A percentile compares a stretch with the other conserved stretches of the same genome.
These are phyloP conservation scores for Taiwanofungus camphoratus DNA, from an alignment of 1,284 basidiomycete genomes.

Conservation along the genomic window DNA sequence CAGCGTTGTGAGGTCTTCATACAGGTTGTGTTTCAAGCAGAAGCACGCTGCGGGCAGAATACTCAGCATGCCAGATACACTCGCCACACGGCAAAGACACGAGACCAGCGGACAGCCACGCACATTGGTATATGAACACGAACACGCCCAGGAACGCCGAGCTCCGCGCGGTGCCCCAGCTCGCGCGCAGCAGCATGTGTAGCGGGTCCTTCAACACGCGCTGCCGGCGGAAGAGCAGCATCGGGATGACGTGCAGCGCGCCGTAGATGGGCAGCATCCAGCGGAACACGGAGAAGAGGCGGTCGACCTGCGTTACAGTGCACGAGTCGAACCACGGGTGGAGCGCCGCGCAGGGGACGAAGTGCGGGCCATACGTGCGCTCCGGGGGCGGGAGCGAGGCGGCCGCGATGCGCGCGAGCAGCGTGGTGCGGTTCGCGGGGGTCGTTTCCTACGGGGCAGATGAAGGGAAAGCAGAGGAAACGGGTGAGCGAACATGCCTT, in stretches of 20 bases:
- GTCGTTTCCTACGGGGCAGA: slow-evolving; percentile 34
- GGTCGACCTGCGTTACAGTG: slow-evolving; percentile 56
- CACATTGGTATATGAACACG: slow-evolving; percentile 82
- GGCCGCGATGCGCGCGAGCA: slow-evolving; percentile 31
- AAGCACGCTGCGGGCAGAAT: slow-evolving; percentile 48
- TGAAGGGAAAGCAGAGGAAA: neutral
- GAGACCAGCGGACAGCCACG: slow-evolving; percentile 22
- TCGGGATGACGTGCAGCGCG: slow-evolving; percentile 87
- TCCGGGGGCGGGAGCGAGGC: slow-evolving; percentile 29
- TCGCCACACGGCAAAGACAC: slow-evolving; percentile 2
- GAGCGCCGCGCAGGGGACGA: slow-evolving; percentile 62
- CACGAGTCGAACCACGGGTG: slow-evolving; percentile 83
- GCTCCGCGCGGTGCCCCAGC: slow-evolving; percentile 76
- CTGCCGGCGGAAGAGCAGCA: slow-evolving; percentile 69
- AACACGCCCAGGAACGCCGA: slow-evolving; percentile 88
- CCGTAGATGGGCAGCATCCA: slow-evolving; percentile 88
- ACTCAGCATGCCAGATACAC: neutral
- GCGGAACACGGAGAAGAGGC: slow-evolving; percentile 78
- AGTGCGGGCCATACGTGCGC: slow-evolving; percentile 44
- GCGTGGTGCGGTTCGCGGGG: slow-evolving; percentile 32
- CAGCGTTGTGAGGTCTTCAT: slow-evolving; percentile 39
- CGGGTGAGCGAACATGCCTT: slow-evolving; percentile 32
- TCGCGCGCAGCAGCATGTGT: slow-evolving; percentile 58
- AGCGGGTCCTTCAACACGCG: slow-evolving; percentile 57
- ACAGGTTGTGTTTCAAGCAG: slow-evolving; percentile 67